Evolutionary conservation across 2,329 filamentous ascomycete species (phyloP), one percentile per base, ranked within the genome.

Genomic region (Emericellopsis atlantica): DNA sequence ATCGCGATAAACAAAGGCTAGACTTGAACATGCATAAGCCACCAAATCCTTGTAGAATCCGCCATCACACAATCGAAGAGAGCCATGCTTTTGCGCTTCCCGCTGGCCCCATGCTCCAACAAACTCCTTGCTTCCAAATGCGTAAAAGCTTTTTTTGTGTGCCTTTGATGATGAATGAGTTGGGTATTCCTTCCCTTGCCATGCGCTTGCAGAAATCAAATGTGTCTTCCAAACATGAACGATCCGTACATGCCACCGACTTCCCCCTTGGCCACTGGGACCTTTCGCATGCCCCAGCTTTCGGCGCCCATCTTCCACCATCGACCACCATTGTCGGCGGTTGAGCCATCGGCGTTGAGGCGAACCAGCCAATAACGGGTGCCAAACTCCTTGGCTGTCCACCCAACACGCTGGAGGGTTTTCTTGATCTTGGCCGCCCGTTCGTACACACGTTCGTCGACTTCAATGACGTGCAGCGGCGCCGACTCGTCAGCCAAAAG

Each of bases 171-270:
- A 29, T 29, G 26, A 40, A 40, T 12, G 24, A 31, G 6, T 36
- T 26, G 32, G 14, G n/a, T 36, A 12, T 29, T 12, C 26, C 26
- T 12, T 9, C 16, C 22, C 4, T 34, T 40, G 49, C 49, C 45
- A 50, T 53, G 47, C 42, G 31, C 40, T 45, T 46, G 40, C 31
- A 44, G 35, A 42, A 44, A 42, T 65, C 58, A 78, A 43, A 78
- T 57, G 53, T 72, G 70, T 49, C 72, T 63, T 52, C 72, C 72
- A 60, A 78, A 79, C 74, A 79, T 79, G 52, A 73, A 78, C 21
- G 66, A 73, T 18, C 92, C 92, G 55, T 96, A 95, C 55, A 94
- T 93, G 46, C 87, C 87, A 51, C 95, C 92, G 22, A 96, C 84
- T 59, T 96, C 90, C 40, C 89, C 86, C 54, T 79, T 77, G 22